Evolutionary conservation across 345 rosid species (phyloP), one percentile per base, ranked within the genome.

Genomic region (Syzygium oleosum): DNA sequence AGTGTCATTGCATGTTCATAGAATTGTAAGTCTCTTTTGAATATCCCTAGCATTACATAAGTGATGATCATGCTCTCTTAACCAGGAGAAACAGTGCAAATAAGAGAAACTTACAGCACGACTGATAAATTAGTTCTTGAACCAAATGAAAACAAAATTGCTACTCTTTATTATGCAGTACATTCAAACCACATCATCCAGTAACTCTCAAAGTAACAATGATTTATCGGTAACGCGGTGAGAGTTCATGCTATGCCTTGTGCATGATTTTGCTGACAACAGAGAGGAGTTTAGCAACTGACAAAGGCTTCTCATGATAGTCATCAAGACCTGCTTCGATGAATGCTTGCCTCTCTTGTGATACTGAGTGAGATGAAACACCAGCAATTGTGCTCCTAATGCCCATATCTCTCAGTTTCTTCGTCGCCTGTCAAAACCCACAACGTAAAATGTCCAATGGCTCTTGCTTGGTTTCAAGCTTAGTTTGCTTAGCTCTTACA

Each of bases 281-380:
- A 16, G 94, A 90, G 52, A 88, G 38, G 84, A 96, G 94, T 88
- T 96, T 96, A 15, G 95, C 88, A 54, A 87, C 63, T 5, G 98
- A 96, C 85, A 95, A 91, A 54, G 98, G 99, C 93, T 97, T 97
- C 92, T 95, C 97, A 41, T 93, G 93, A 65, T 92, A 96, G 53
- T 93, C 95, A 93, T 96, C 95, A 13, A 96, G 92, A 3, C 98
- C 99, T 27, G 97, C 97, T 85, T 95, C 95, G 85, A 94, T 89
- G 73, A 97, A 97, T 85, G 92, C 96, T 88, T 84, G 85, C 73
- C 89, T 90, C 41, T 93, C 94, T 86, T 27, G 87, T 52, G 92
- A 93, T 51, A 87, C 1, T 12, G 91, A 88, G 21, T 92, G 89
- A 2, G 96, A 87, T 1, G 98, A 91, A 31, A 96, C 95, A 1